Base-by-base conservation (phyloP, 179 eudicot species). In the Gypsophila paniculata region DNA sequence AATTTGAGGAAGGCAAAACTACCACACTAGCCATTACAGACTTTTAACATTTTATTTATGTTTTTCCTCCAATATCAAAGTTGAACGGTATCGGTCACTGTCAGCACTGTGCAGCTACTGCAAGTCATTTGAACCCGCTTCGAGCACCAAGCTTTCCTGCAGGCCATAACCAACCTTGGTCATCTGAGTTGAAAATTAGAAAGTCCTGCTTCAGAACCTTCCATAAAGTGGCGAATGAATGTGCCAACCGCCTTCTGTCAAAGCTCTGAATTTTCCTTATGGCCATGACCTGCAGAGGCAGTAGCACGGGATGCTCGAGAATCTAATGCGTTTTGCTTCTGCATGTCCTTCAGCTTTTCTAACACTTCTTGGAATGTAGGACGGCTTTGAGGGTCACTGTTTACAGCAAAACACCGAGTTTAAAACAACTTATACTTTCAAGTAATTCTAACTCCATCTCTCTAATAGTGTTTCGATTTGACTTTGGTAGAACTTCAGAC, bases 331-430 rank as follows among this genome's bases (percentile, higher is more conserved):
- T 78, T 79, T 70, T 87, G 87, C 70, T 79, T 88, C 72, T 87
- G 93, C 82, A 93, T 57, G 64, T 88, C 90, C 85, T 86, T 91
- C n/a, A 93, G 87, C 81, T 75, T 88, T 67, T 85, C 97, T 75
- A 91, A 75, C 77, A 93, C 53, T 52, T 91, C 97, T 67, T 84
- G 91, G 82, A 91, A 93, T 4, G 96, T 64, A 53, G 97, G 98
- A 12, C 98, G 88, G 42, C 46, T 46, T 69, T 86, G 86, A 58
- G 96, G 91, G 38, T 93, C 97, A 51, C 98, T 93, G 86, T 22
- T 25, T 7, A 60, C 52, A 69, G 73, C 11, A 58, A 58, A 66
- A 23, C 52, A 39, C 3, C 19, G 3, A 19, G 1, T 60, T 78
- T 48, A 2, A 57, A 25, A 13, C 9, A 55, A 55, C 8, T 39